These are phyloP conservation scores for Tolypocladium tundrense DNA, from an alignment of 2,329 filamentous ascomycete species.

Conservation along the genomic window DNA sequence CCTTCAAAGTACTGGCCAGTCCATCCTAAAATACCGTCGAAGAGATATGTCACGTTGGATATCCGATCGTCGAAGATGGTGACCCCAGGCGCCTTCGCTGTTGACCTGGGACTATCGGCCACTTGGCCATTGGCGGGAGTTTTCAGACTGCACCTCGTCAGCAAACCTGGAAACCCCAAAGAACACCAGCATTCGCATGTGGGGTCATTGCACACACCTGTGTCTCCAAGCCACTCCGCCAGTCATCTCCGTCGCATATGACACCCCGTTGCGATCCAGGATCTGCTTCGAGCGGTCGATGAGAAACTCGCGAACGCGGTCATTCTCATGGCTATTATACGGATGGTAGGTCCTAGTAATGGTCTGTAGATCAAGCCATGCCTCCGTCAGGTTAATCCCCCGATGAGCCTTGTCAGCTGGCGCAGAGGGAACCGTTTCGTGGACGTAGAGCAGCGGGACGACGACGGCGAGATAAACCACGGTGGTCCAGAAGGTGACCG, in stretches of 20 bases:
- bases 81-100: slow-evolving; percentile 22
- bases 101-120: no score
- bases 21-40: slow-evolving; percentile 13
- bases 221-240: slow-evolving; percentile 19
- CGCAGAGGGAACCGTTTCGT: slow-evolving; percentile 63
- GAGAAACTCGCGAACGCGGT: slow-evolving; percentile 67
- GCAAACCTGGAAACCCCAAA: neutral
- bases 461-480: slow-evolving; percentile 69
- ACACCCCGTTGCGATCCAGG: slow-evolving; percentile 47
- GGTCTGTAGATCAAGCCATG: slow-evolving; percentile 72
- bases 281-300: slow-evolving; percentile 62
- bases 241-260: slow-evolving; percentile 30
- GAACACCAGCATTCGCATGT: neutral
- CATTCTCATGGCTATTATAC: slow-evolving; percentile 78
- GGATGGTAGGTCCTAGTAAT: slow-evolving; percentile 74
- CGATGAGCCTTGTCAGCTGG: slow-evolving; percentile 36
- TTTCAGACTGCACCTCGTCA: slow-evolving; percentile 1
- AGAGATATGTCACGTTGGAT: slow-evolving; percentile 63
- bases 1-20: slow-evolving; percentile 75
- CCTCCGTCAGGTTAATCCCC: slow-evolving; percentile 73
- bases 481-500: slow-evolving; percentile 72
- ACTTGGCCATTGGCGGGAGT: neutral
- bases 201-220: slow-evolving; percentile 7
- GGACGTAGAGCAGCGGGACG: slow-evolving; percentile 60
- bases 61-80: slow-evolving; percentile 69